Percentiles rank a stretch among this genome's conserved stretches.
Conservation (phyloP, 2,329 filamentous ascomycete genomes). For the Diplodia corticola region DNA sequence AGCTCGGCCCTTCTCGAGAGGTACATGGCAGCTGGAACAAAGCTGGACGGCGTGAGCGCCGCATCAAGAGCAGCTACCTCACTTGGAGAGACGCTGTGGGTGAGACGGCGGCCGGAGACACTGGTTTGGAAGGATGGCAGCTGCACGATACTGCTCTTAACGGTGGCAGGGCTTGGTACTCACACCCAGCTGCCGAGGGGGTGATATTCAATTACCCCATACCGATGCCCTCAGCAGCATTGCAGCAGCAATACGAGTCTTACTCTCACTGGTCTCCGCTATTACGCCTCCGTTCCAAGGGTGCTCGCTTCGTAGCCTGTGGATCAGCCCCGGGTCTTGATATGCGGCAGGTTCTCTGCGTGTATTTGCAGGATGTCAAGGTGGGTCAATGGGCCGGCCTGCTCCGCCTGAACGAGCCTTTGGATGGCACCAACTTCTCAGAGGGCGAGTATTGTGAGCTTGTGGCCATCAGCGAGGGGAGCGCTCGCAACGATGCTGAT, state of each 20-base stretch:
- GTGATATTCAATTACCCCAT: neutral
- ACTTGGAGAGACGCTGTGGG: neutral
- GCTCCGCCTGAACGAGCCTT: neutral
- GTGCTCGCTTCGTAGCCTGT: neutral
- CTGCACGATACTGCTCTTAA: neutral
- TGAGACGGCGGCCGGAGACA: neutral
- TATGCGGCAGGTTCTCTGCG: neutral
- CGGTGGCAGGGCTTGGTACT: neutral
- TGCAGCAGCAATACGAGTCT: neutral
- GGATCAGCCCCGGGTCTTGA: neutral
- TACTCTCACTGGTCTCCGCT: neutral
- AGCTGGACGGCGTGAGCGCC: neutral
- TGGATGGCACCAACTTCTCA: neutral
- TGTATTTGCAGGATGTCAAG: neutral
- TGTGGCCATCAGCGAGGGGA: neutral
- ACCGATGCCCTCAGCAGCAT: neutral
- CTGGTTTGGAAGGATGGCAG: neutral
- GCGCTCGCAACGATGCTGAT: neutral
- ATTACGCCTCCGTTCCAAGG: neutral
- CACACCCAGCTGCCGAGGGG: neutral
- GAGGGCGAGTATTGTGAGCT: neutral
- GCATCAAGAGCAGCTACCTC: neutral
- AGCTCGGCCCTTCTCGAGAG: neutral
- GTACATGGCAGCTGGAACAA: neutral
- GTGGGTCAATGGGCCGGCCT: neutral